A percentile compares a stretch with the other conserved stretches of the same genome.
These are phyloP conservation scores for Fraxinus paxiana DNA, from an alignment of 305 asterid species.

Conservation along the genomic window DNA sequence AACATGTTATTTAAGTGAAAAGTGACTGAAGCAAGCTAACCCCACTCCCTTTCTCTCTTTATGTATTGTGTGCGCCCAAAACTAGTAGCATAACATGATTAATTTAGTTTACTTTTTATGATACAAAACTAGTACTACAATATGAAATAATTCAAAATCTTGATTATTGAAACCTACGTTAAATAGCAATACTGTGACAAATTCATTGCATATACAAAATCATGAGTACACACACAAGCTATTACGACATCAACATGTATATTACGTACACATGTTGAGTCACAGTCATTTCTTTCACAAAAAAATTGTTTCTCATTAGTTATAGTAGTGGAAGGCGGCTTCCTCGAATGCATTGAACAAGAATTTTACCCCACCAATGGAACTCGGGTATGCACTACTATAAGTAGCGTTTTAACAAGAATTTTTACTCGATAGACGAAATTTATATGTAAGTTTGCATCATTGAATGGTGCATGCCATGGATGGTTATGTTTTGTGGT, in stretches of 20 bases:
- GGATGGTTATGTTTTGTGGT: neutral
- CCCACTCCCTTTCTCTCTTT: neutral
- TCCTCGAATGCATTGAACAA: neutral
- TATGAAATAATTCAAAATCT: neutral
- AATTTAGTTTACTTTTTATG: neutral
- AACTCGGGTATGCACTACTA: neutral
- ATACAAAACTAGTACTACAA: neutral
- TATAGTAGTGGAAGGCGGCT: neutral
- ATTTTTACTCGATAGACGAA: neutral
- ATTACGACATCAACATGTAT: neutral
- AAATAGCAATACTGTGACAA: neutral
- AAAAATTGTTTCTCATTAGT: neutral
- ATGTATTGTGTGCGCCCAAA: neutral
- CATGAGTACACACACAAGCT: neutral
- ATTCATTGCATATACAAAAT: neutral
- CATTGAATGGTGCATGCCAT: constrained; percentile 1
- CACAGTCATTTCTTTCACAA: neutral
- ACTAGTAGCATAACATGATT: neutral
- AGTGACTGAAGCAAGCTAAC: constrained; percentile 20
- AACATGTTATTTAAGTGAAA: constrained; percentile 21
- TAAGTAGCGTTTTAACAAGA: neutral
- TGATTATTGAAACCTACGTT: neutral
- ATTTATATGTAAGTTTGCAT: neutral
- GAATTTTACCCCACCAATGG: no score
- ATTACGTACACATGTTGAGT: neutral